Base-by-base conservation (phyloP, 495 filamentous ascomycete genomes). In the Pseudotulostoma volvatum region DNA sequence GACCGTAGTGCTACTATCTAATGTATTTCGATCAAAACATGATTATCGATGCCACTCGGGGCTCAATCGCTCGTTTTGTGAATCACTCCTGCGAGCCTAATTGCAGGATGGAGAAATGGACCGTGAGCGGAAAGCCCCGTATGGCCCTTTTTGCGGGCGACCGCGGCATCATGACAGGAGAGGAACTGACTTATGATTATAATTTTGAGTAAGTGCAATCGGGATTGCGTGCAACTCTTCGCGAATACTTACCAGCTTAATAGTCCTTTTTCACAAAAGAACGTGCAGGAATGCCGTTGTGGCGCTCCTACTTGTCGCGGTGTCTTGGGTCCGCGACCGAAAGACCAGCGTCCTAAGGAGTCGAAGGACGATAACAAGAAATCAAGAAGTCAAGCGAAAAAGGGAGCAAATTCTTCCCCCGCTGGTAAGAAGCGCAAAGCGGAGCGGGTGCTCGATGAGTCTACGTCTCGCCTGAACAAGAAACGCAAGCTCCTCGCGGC, bases 161-260 rank as follows among this genome's bases (percentile, higher is more conserved):
- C 43, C 62, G 67, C 7, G 84, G 81, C 1, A 82, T 97, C 52
- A 81, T 79, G 69, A 93, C 85, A 17, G 90, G 90, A 28, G 84
- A 95, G 36, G 90, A 97, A 53, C 63, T 97, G 43, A 96, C 86
- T n/a, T 97, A 97, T 57, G 90, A 97, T 66, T 97, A 97, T 69
- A 97, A 97, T 56, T 97, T 97, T 53, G 81, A 94, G 70, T 73
- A 47, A 53, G 68, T 58, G 28, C 17, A 18, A 37, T 3, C 15
- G 2, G 8, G 19, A 30, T 5, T 13, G n/a, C 1, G 15, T 18
- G 18, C 7, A 13, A 23, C 8, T 17, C 28, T n/a, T 1, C 16
- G 1, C 2, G 1, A 18, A 13, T 18, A 13, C 18, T 25, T 34
- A 35, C 25, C 34, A 17, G 7, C 15, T 3, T 14, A 11, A 13